phyloP scores from a whole-genome alignment of 768 basidiomycete species.

The Tulasnella calospora region DNA sequence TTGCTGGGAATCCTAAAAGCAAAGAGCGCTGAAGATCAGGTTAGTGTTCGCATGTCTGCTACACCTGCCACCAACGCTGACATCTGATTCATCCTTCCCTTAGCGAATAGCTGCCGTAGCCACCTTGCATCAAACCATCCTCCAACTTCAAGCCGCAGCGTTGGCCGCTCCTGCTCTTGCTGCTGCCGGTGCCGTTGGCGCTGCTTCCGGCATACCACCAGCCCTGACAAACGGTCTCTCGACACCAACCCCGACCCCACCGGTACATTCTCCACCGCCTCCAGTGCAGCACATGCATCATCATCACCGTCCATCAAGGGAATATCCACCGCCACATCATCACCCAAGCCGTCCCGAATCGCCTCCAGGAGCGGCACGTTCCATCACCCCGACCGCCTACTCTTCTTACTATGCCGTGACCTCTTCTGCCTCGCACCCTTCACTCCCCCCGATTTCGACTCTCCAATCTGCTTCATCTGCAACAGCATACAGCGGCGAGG shows the following conservation, averaged over 20 bases:
- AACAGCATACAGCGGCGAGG: background rate
- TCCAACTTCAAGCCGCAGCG: slow-evolving; percentile 42
- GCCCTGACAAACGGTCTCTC: slow-evolving; percentile 12
- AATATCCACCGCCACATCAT: background rate
- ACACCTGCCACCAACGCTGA: background rate
- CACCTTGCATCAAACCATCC: slow-evolving; percentile 62
- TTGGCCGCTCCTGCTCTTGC: slow-evolving; percentile 35
- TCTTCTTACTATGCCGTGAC: background rate
- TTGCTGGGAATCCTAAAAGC: slow-evolving; percentile 85
- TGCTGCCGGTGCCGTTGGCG: slow-evolving; percentile 28
- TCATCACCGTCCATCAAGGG: slow-evolving; percentile 6
- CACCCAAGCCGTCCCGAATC: background rate
- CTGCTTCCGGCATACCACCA: slow-evolving; percentile 30
- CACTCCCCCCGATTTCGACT: slow-evolving; percentile 20
- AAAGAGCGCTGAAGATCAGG: slow-evolving; percentile 91
- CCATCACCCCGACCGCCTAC: background rate
- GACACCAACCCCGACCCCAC: slow-evolving; percentile 24
- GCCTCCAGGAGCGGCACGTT: background rate
- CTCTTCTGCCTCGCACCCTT: slow-evolving; percentile 17
- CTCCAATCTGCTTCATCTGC: background rate
- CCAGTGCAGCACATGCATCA: slow-evolving; percentile 5
- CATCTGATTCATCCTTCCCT: background rate
- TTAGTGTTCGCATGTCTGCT: slow-evolving; percentile 36
- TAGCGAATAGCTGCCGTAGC: slow-evolving; percentile 69
- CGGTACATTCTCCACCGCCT: slow-evolving; percentile 22